Evolutionary conservation across 2,329 filamentous ascomycete species (phyloP).

Genomic region (Phialophora expanda): DNA sequence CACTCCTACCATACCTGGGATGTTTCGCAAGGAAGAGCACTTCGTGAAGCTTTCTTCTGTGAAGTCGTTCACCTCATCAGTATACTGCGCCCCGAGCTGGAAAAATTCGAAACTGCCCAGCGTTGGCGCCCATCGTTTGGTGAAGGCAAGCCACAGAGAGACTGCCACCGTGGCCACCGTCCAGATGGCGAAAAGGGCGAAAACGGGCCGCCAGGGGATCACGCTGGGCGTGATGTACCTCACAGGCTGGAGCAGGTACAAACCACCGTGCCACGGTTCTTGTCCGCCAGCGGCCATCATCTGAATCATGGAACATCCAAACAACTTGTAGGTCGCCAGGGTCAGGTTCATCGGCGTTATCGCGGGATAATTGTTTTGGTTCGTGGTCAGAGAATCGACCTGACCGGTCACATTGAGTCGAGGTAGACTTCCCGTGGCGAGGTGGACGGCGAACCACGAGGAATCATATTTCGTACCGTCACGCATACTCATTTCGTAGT

Average conservation of each 20-base stretch:
- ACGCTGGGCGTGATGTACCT: neutral
- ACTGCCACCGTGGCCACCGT: neutral
- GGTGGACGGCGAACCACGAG: neutral
- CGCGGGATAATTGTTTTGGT: neutral
- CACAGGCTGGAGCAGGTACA: neutral
- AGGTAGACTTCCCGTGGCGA: neutral
- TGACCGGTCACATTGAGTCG: neutral
- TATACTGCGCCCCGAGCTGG: neutral
- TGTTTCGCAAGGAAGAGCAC: neutral
- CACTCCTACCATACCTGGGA: constrained; percentile 3
- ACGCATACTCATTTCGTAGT: neutral
- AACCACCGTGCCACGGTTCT: neutral
- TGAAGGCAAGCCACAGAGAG: neutral
- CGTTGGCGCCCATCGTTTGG: neutral
- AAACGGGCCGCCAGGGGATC: neutral
- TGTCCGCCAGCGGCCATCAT: neutral
- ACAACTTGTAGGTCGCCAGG: neutral
- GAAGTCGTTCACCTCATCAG: neutral
- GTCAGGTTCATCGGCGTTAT: neutral
- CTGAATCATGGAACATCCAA: neutral
- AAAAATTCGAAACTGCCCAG: neutral
- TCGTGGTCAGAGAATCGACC: neutral
- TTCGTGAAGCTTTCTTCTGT: neutral
- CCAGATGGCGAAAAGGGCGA: neutral
- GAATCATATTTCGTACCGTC: neutral